Base-by-base conservation (phyloP, 2,329 filamentous ascomycete species). In the Aspergillus terreus region DNA sequence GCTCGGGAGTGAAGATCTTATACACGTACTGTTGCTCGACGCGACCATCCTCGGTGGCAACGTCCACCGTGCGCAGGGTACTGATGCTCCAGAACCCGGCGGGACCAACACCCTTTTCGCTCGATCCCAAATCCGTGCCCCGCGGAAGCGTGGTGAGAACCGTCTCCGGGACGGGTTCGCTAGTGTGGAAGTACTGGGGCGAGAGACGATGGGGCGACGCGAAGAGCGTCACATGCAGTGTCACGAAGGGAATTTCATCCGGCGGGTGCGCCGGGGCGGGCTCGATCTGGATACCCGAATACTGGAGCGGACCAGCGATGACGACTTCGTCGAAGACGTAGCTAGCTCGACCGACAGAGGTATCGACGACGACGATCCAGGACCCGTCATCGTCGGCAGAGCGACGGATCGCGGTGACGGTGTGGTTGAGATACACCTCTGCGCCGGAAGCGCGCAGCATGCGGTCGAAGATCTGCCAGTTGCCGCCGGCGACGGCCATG, bases 381-480 rank as follows among this genome's bases (percentile, higher is more conserved):
- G 70, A 69, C 30, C 74, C 68, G 1, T 62, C 52, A 12, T 62
- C 52, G 14, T 63, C 53, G 40, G 6, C 4, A 11, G 15, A 19
- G 64, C 70, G 52, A 66, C 72, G 67, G 46, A 95, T 82, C 4
- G 75, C 75, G 0, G 78, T 76, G 1, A 96, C 86, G 0, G 82
- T 78, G 0, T 86, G 88, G 61, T 92, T 87, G 21, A 88, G 75
- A 36, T 76, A 73, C 4, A 92, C 58, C 0, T 76, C 70, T 0
- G 88, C 84, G 3, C 78, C 73, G 1, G 89, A 86, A 0, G 76
- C 73, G 35, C 81, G 77, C 1, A 92, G 75, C 87, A 96, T 95
- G 42, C 79, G 75, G n/a, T 86, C 80, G 65, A 99, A 99, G 49
- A 99, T 96, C 62, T 83, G 85, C 91, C 92, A 97, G 69, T 97